A percentile compares a stretch with the other conserved stretches of the same genome.
phyloP scores from a whole-genome alignment of 2,329 filamentous ascomycete species.

The Davidsoniella virescens region DNA sequence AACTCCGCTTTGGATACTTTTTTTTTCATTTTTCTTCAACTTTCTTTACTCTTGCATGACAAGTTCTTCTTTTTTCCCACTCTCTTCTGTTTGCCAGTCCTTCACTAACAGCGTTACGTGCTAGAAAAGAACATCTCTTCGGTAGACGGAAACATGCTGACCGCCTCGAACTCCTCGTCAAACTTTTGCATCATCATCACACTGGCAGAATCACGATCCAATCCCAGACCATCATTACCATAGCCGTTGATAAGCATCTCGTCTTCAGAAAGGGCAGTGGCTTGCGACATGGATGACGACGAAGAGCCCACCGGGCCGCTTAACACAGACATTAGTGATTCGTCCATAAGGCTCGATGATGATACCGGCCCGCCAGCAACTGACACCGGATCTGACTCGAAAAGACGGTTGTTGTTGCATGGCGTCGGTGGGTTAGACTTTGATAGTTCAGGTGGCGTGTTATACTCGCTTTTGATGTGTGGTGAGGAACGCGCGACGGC shows the following conservation, averaged over 20 bases:
- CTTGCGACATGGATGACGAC: not conserved
- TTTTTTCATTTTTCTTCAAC: not conserved
- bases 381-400: constrained; percentile 26
- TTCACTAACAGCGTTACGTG: constrained; percentile 15
- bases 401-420: constrained; percentile 22
- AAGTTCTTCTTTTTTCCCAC: not conserved
- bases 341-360: constrained; percentile 16
- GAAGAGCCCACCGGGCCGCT: constrained; percentile 17
- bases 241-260: constrained; percentile 31
- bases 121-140: constrained; percentile 37
- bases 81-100: not conserved
- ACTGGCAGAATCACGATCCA: constrained; percentile 28
- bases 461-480: constrained; percentile 32
- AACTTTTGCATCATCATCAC: constrained; percentile 37
- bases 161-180: constrained; percentile 35
- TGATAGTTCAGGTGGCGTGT: constrained; percentile 44
- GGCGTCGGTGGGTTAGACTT: constrained; percentile 41
- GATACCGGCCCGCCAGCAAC: constrained; percentile 9
- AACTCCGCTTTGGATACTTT: not conserved
- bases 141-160: constrained; percentile 34
- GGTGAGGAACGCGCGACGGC: constrained; percentile 16
- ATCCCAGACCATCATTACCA: constrained; percentile 26
- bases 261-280: constrained; percentile 17
- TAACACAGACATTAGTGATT: constrained; percentile 15
- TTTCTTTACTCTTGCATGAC: not conserved